Percentiles rank a stretch among this genome's conserved stretches.
These are phyloP conservation scores for Beauveria asiatica DNA, from an alignment of 2,329 filamentous ascomycete species.

Conservation along the genomic window DNA sequence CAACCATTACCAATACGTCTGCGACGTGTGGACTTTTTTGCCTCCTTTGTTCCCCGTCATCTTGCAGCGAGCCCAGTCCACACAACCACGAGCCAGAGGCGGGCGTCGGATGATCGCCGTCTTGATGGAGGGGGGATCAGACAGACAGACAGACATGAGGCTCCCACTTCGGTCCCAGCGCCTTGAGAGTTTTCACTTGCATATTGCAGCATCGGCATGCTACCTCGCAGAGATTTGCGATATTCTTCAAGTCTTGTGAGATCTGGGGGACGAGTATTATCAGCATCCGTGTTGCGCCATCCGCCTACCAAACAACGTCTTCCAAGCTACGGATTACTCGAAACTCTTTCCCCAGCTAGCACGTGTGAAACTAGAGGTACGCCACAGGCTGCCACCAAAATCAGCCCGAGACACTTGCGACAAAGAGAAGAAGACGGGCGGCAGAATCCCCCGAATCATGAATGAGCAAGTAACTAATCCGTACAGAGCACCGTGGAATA, in stretches of 20 bases:
- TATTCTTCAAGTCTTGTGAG: neutral
- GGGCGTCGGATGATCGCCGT: neutral
- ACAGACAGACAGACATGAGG: neutral
- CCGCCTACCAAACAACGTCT: constrained; percentile 1
- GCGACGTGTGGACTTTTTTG: neutral
- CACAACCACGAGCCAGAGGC: neutral
- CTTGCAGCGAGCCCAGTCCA: neutral
- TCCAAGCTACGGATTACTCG: neutral
- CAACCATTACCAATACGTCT: neutral
- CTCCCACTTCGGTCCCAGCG: neutral
- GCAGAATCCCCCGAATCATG: neutral
- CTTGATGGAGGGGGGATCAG: neutral
- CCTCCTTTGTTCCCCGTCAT: neutral
- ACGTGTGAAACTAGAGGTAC: neutral
- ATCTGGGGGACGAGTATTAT: neutral
- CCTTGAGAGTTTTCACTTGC: neutral
- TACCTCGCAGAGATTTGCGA: neutral
- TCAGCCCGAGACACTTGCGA: neutral
- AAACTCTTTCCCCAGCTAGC: neutral
- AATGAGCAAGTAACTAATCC: no score
- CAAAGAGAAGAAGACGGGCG: neutral
- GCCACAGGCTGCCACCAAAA: neutral
- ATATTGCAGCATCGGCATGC: neutral
- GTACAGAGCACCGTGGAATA: no score
- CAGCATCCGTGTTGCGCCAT: neutral